Evolutionary conservation across 2,329 filamentous ascomycete species (phyloP).

Genomic region (Lecanoromycetidae sp.): DNA sequence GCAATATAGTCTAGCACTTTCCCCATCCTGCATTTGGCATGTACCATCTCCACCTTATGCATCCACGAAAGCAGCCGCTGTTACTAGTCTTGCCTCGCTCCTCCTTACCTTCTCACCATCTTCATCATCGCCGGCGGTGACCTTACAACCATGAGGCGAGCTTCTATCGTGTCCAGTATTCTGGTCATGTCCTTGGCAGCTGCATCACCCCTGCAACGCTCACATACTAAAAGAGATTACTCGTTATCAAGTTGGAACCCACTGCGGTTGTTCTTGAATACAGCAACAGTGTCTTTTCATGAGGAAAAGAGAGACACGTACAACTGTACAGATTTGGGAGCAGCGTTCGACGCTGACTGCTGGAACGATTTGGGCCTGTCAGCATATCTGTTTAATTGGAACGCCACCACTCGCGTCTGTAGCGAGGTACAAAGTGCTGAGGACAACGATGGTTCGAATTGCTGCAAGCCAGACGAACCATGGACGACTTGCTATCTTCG

Average conservation of each 20-base stretch:
- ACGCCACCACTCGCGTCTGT: neutral
- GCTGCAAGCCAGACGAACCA: slow-evolving; percentile 1
- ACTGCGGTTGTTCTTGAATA: neutral
- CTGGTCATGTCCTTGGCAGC: neutral
- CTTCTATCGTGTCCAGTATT: neutral
- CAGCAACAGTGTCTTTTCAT: neutral
- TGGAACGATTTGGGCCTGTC: slow-evolving; percentile 6
- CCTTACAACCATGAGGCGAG: neutral
- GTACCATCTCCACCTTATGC: neutral
- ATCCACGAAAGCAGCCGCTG: neutral
- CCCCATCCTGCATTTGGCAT: neutral
- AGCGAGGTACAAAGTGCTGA: no score
- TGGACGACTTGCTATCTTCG: slow-evolving; percentile 1
- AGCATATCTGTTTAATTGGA: slow-evolving; percentile 5
- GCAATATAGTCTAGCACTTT: slow-evolving; percentile 5
- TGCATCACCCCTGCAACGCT: neutral
- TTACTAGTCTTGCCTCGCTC: neutral
- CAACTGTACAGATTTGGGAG: slow-evolving; percentile 11
- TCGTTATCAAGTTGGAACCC: neutral
- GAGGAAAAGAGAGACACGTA: slow-evolving; percentile 2
- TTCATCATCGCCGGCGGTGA: neutral
- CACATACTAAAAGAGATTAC: neutral
- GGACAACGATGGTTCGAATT: neutral
- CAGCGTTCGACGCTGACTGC: slow-evolving; percentile 9
- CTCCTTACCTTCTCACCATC: neutral